These are phyloP conservation scores for Apiosordaria backusii DNA, from an alignment of 495 filamentous ascomycete species.

Conservation along the genomic window DNA sequence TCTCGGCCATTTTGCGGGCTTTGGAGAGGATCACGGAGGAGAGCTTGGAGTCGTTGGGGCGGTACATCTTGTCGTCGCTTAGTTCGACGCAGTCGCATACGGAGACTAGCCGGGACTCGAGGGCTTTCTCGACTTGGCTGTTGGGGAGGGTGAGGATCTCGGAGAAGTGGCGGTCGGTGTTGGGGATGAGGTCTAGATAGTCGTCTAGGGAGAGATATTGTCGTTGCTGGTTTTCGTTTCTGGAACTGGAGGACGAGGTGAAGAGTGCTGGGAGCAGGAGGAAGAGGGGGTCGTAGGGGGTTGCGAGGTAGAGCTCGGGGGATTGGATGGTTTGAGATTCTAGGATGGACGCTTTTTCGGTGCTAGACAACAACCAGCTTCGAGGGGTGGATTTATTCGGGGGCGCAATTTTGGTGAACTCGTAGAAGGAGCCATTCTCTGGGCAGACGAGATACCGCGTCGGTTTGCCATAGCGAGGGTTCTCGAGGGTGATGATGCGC, in stretches of 20 bases:
- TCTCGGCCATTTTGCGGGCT: slow-evolving; percentile 62
- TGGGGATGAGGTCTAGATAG: slow-evolving; percentile 64
- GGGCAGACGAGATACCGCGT: slow-evolving; percentile 80
- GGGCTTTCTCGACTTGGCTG: slow-evolving; percentile 21
- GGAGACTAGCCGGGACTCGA: slow-evolving; percentile 49
- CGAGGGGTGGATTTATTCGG: slow-evolving; percentile 55
- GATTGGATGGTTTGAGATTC: slow-evolving; percentile 45
- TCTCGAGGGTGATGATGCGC: slow-evolving; percentile 70
- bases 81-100: slow-evolving; percentile 78
- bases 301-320: slow-evolving; percentile 74
- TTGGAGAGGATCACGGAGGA: slow-evolving; percentile 64
- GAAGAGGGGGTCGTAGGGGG: slow-evolving; percentile 80
- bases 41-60: slow-evolving; percentile 67
- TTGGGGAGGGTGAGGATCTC: slow-evolving; percentile 52
- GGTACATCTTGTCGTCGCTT: slow-evolving; percentile 78
- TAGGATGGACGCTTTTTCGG: slow-evolving; percentile 43
- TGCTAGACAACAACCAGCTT: slow-evolving; percentile 60
- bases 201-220: slow-evolving; percentile 79
- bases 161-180: slow-evolving; percentile 53
- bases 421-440: slow-evolving; percentile 66
- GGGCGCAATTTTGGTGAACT: slow-evolving; percentile 70
- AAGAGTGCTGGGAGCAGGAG: slow-evolving; percentile 68
- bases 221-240: slow-evolving; percentile 28
- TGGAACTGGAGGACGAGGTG: slow-evolving; percentile 23
- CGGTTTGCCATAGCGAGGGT: slow-evolving; percentile 65